Percentiles rank a stretch among this genome's conserved stretches.
Conservation (phyloP, 106 monocot genomes). For the Phalaenopsis equestris region DNA sequence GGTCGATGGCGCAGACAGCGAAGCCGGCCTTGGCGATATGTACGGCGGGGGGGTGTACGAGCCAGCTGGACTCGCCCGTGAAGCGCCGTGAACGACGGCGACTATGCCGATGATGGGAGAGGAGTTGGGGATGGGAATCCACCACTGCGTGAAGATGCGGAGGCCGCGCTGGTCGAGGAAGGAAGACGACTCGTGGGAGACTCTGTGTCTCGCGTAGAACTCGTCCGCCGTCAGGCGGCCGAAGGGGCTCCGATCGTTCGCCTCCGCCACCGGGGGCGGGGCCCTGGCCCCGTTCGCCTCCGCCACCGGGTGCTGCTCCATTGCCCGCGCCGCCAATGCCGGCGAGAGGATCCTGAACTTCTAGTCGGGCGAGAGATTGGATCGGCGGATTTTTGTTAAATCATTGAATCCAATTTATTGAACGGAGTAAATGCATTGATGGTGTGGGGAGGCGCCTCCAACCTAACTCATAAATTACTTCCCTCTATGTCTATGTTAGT, state of each 20-base stretch:
- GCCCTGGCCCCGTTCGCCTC: slow-evolving; percentile 79
- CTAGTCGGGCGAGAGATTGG: too few species aligned
- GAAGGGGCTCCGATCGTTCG: slow-evolving; percentile 66
- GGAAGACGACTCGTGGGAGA: slow-evolving; percentile 59
- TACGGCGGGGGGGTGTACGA: slow-evolving; percentile 67
- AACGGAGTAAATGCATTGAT: too few species aligned
- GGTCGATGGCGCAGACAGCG: slow-evolving; percentile 78
- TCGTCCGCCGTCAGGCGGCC: slow-evolving; percentile 46
- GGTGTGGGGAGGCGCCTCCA: too few species aligned
- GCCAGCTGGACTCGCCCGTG: slow-evolving; percentile 85
- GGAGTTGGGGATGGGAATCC: slow-evolving; percentile 34
- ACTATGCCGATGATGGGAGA: slow-evolving; percentile 30
- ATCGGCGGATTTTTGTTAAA: too few species aligned
- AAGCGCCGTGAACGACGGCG: slow-evolving; percentile 63
- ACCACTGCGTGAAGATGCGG: slow-evolving; percentile 78
- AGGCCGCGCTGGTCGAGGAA: slow-evolving; percentile 65
- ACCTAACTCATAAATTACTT: too few species aligned
- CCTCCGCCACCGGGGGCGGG: slow-evolving; percentile 68
- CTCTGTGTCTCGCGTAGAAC: slow-evolving; percentile 71
- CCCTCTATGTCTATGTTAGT: too few species aligned
- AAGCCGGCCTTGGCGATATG: slow-evolving; percentile 65
- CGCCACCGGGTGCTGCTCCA: slow-evolving; percentile 46
- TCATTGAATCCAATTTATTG: too few species aligned
- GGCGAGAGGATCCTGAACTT: too few species aligned
- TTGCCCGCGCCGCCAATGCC: too few species aligned